Base-by-base conservation (phyloP, 2,329 filamentous ascomycete genomes). In the Mycosphaerella arachidis region DNA sequence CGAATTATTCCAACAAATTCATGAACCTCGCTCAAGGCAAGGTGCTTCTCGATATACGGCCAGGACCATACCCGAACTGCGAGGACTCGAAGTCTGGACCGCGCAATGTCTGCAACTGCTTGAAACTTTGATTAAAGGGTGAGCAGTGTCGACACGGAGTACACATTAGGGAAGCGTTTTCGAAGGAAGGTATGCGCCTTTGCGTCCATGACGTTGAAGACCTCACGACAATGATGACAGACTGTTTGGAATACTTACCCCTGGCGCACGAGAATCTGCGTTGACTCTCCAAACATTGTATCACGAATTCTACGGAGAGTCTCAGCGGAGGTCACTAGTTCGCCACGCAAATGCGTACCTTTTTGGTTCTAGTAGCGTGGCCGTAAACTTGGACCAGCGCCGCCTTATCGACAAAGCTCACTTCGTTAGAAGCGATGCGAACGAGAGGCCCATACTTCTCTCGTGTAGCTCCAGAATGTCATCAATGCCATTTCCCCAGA, bases 341-440 rank as follows among this genome's bases (percentile, higher is more conserved):
- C 20, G 48, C 16, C 16, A 9, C 48, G 16, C 48, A 30, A 46
- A 30, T 55, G 31, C 24, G 5, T 48, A 58, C 45, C 79, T 79
- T 56, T 78, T 59, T 59, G 78, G 78, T 3, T 67, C 67, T n/a
- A 46, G 50, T 62, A 10, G 58, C 56, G 29, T 57, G 56, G 18
- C 71, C 70, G 62, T 75, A 75, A 29, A 79, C 77, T 33, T 78
- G 74, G 63, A 73, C 72, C 73, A 78, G 81, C 3, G 72, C 71
- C 4, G 69, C 54, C 8, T 70, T 63, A 35, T 74, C 68, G 43
- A 71, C 74, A 63, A 79, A 81, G 2, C 78, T 76, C 1, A 82
- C 72, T 64, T 81, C 78, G 58, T 78, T 72, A 1, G 80, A 79
- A 4, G 73, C 75, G 45, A 81, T 70, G 12, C 80, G 76, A 5